phyloP scores from a whole-genome alignment of 192 early-diverging fungal genomes.

The Linnemannia hyalina region DNA sequence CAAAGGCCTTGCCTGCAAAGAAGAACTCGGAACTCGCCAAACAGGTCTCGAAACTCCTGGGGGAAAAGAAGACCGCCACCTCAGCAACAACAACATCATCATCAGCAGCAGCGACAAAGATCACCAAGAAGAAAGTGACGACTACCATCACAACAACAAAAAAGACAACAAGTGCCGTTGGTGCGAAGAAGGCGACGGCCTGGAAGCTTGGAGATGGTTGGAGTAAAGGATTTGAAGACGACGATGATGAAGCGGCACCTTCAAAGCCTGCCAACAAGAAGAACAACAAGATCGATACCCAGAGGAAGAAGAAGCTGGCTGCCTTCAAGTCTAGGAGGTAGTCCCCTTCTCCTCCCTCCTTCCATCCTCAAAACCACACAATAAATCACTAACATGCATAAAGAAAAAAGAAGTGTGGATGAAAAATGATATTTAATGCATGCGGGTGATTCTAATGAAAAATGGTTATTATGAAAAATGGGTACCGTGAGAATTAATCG shows the following conservation, averaged over 20 bases:
- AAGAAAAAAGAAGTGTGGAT: background rate
- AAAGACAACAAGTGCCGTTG: background rate
- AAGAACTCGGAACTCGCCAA: slow-evolving; percentile 4
- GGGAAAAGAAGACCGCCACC: background rate
- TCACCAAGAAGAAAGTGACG: background rate
- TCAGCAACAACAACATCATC: background rate
- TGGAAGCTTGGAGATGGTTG: slow-evolving; percentile 30
- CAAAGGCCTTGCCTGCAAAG: background rate
- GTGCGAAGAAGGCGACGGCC: background rate
- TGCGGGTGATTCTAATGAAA: background rate
- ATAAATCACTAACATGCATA: background rate
- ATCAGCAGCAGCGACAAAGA: background rate
- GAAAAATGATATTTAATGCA: slow-evolving; percentile 8
- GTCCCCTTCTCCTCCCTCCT: background rate
- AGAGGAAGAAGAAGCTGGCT: slow-evolving; percentile 4
- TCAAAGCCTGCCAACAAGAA: background rate
- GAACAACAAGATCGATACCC: slow-evolving; percentile 3
- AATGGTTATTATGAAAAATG: background rate
- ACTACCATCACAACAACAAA: slow-evolving; percentile 8
- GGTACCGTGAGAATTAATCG: slow-evolving; percentile 14
- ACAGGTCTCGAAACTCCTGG: slow-evolving; percentile 28
- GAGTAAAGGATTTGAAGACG: slow-evolving; percentile 29
- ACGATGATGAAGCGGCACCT: background rate
- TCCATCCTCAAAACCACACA: background rate
- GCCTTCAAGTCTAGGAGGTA: background rate